Conservation (phyloP, 2,329 filamentous ascomycete genomes). For the Blastomyces silverae region DNA sequence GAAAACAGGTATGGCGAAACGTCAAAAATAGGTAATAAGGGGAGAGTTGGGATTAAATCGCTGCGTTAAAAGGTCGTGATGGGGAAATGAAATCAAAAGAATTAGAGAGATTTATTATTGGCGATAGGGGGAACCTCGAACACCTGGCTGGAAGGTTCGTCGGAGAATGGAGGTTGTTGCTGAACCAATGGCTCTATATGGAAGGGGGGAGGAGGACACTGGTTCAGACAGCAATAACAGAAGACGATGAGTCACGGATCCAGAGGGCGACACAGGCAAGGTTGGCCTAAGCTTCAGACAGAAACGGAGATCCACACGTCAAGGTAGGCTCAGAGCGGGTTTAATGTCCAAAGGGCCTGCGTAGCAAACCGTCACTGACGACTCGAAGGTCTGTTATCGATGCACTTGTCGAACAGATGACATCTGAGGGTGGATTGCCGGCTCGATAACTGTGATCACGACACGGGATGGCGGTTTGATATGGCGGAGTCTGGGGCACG, state of each 20-base stretch:
- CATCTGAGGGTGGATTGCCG: slow-evolving; percentile 11
- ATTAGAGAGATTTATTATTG: slow-evolving; percentile 9
- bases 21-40: slow-evolving; percentile 8
- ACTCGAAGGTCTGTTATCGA: slow-evolving; percentile 15
- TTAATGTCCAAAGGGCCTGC: slow-evolving; percentile 13
- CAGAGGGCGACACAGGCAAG: slow-evolving; percentile 13
- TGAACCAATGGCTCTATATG: slow-evolving; percentile 1
- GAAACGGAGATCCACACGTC: not conserved
- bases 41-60: slow-evolving; percentile 17
- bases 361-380: slow-evolving; percentile 14
- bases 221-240: slow-evolving; percentile 10
- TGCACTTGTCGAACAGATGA: slow-evolving; percentile 10
- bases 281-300: slow-evolving; percentile 9
- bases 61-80: slow-evolving; percentile 22
- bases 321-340: not conserved
- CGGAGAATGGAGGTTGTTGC: not conserved
- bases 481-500: not conserved
- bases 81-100: slow-evolving; percentile 4
- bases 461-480: not conserved
- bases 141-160: slow-evolving; percentile 15
- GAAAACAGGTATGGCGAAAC: slow-evolving; percentile 5
- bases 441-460: slow-evolving; percentile 9
- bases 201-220: not conserved
- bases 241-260: slow-evolving; percentile 14
- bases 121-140: slow-evolving; percentile 11